Evolutionary conservation across 2,329 filamentous ascomycete genomes (phyloP), one percentile per base, ranked within the genome.

Genomic region (Colletotrichum paranaense): DNA sequence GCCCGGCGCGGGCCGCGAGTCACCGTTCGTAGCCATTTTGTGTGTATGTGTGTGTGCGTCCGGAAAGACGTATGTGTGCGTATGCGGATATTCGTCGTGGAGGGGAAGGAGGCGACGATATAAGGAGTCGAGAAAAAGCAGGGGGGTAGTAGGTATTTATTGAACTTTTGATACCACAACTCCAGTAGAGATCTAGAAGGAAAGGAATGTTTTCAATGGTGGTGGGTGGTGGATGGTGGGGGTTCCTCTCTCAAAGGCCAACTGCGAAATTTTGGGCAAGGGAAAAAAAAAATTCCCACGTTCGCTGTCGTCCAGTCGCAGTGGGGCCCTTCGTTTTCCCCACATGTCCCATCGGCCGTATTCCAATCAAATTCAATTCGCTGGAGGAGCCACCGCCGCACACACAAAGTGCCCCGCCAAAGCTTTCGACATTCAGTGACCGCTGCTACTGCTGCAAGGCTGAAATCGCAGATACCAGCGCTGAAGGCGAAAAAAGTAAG

Each of bases 21-120:
- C 82, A 76, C 80, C 82, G 78, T 84, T 86, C 73, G 86, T 86
- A 82, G 85, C 84, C 87, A 89, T 89, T 74, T 77, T 35, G 38
- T 42, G 38, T 42, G 38, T 73, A 57, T 71, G 75, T 73, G 73
- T 72, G 38, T 42, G 14, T 76, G 64, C 60, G 28, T 24, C 2
- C 5, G 59, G 49, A 35, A 16, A 16, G 42, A 5, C 22, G 26
- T 16, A n/a, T 32, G n/a, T 19, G 28, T 49, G 26, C 26, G 38
- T 32, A 26, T 19, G 60, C 5, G 24, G 7, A n/a, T 30, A 22
- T 38, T 62, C 62, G 58, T 28, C 8, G 49, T 58, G 26, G 35
- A 42, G 62, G 30, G 62, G 65, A 42, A 32, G 26, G 7, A 9
- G 38, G 62, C 65, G 55, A 46, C 14, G 5, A 6, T 38, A 24